Percentiles rank a stretch among this genome's conserved stretches.
phyloP scores from a whole-genome alignment of 306 rosid genomes.

The Mimosa pudica region DNA sequence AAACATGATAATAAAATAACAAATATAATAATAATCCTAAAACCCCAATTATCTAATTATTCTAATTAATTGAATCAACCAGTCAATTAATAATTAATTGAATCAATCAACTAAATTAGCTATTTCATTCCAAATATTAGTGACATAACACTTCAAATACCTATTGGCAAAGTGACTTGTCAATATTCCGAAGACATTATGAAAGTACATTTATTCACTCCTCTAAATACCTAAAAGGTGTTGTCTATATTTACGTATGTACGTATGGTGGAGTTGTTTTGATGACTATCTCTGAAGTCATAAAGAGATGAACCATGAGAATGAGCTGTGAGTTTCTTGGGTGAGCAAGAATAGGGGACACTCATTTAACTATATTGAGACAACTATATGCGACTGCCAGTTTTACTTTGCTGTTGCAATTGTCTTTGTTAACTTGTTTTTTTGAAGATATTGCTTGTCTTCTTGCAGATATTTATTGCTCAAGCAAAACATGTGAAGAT shows the following conservation, averaged over 20 bases:
- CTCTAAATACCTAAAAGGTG: not conserved
- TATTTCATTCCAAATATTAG: too few species aligned
- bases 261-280: not conserved
- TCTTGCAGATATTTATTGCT: slow-evolving; percentile 47
- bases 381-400: not conserved
- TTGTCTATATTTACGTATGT: not conserved
- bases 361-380: not conserved
- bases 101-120: too few species aligned
- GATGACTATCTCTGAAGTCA: not conserved
- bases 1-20: too few species aligned
- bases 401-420: not conserved
- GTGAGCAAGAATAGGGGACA: not conserved
- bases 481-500: slow-evolving; percentile 69
- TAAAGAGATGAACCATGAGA: not conserved
- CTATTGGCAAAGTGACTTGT: not conserved
- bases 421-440: slow-evolving; percentile 1
- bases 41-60: too few species aligned
- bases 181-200: not conserved
- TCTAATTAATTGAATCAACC: too few species aligned
- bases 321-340: not conserved
- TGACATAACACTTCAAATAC: too few species aligned
- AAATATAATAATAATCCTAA: too few species aligned
- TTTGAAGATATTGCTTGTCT: slow-evolving; percentile 35
- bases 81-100: too few species aligned
- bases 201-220: not conserved